Evolutionary conservation across 73 alveolate genomes (phyloP), one percentile per base, ranked within the genome.

Genomic region (Blepharisma japonicum): DNA sequence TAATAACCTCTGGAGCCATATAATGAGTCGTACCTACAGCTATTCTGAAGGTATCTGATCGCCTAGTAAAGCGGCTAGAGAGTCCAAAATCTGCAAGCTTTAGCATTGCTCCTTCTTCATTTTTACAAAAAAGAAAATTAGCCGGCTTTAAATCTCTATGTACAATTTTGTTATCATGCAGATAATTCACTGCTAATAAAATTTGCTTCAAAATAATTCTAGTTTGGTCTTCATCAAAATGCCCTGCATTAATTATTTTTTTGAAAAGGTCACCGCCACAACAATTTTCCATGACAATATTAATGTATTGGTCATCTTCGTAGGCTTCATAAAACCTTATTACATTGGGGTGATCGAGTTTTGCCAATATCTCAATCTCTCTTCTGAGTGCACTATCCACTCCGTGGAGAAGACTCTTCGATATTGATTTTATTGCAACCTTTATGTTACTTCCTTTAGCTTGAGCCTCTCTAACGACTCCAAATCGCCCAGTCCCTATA

Each of bases 1-100:
- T 61, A 70, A 87, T 77, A 25, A 87, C 91, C 78, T 90, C 97
- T 6, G 97, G 97, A 6, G 97, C 94, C 21, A 89, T 89, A 71
- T 90, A 90, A 81, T 87, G 90, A 2, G 88, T 86, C 0, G 97
- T 90, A 25, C 97, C 97, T 1, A 32, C 42, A 1, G 42, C 42
- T 32, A 32, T 32, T 32, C 42, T 32, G 42, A 32, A 32, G 3
- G 42, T 32, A 32, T 32, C 42, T 32, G 42, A 32, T 3, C 42
- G 42, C 42, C 42, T 32, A 32, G 42, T 32, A 32, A 32, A 32
- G 42, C 42, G 42, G 3, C 42, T 32, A 1, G 42, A 32, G 5
- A 32, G 42, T 32, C 42, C 42, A 32, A 32, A 32, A 32, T 32
- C 42, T 32, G 42, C 42, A 32, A 32, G 42, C 42, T 32, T 32